Evolutionary conservation across 1,284 basidiomycete genomes (phyloP).

Genomic region (Phlebopus sp.): DNA sequence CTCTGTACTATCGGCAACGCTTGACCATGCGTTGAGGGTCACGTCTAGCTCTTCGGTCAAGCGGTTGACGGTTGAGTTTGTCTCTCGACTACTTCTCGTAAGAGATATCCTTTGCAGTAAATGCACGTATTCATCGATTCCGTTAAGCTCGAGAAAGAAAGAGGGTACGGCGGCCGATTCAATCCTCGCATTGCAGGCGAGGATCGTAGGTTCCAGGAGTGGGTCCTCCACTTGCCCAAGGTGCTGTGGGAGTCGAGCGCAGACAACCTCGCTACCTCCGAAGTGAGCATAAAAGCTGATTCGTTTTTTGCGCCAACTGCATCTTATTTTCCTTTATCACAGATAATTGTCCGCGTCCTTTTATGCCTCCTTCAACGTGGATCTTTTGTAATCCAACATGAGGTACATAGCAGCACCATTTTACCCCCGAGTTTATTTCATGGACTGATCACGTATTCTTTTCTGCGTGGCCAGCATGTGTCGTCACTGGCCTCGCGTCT

Average conservation of each 20-base stretch:
- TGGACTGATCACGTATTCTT: conserved; percentile 11
- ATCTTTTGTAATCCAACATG: conserved; percentile 39
- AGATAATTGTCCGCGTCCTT: conserved; percentile 64
- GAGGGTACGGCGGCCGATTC: conserved; percentile 54
- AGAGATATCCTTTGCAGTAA: conserved; percentile 23
- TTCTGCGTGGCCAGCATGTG: conserved; percentile 21
- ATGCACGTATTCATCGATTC: not conserved
- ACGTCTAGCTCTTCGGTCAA: conserved; percentile 63
- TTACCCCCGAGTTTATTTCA: conserved; percentile 1
- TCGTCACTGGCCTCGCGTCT: conserved; percentile 53
- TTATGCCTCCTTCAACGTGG: conserved; percentile 60
- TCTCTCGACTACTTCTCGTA: conserved; percentile 67
- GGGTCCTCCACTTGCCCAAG: conserved; percentile 71
- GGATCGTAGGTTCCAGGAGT: conserved; percentile 49
- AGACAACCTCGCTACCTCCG: conserved; percentile 52
- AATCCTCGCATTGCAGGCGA: conserved; percentile 33
- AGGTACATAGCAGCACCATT: conserved; percentile 36
- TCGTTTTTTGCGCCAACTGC: too few species aligned
- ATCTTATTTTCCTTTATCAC: not conserved
- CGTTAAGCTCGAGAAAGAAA: conserved; percentile 59
- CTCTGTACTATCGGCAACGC: conserved; percentile 46
- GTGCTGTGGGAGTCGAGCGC: conserved; percentile 80
- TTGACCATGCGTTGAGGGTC: conserved; percentile 58
- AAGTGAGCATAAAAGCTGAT: conserved; percentile 42
- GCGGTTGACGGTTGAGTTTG: conserved; percentile 65